Percentiles rank a stretch among this genome's conserved stretches.
phyloP scores from a whole-genome alignment of 208 protist genomes.

The Leishmania martiniquensis region DNA sequence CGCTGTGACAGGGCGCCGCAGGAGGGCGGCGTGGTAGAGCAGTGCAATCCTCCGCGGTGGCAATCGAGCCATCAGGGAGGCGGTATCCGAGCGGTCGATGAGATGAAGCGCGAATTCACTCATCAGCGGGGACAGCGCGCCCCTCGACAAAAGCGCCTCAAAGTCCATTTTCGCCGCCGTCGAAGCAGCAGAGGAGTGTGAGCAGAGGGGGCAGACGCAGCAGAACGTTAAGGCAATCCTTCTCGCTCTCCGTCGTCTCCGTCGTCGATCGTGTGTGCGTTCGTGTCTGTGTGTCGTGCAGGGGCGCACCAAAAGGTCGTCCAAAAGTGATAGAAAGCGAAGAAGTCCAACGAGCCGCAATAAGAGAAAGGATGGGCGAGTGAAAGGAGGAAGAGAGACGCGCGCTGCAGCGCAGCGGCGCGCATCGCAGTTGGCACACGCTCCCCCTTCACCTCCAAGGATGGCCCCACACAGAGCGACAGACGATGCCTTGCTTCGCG shows the following conservation, averaged over 20 bases:
- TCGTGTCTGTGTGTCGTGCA: not conserved
- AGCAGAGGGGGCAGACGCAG: not conserved
- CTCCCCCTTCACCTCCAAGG: not conserved
- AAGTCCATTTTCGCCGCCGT: constrained; percentile 17
- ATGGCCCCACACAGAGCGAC: not conserved
- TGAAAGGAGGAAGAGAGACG: not conserved
- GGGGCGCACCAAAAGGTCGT: not conserved
- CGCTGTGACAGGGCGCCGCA: not conserved
- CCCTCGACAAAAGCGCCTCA: constrained; percentile 21
- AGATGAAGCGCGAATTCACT: constrained; percentile 26
- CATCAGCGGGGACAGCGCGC: constrained; percentile 27
- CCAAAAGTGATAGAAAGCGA: not conserved
- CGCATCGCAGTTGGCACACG: not conserved
- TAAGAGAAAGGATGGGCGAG: not conserved
- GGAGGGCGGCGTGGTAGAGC: constrained; percentile 35
- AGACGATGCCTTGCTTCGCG: not conserved
- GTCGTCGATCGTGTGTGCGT: not conserved
- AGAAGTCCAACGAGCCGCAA: not conserved
- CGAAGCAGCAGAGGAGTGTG: not conserved
- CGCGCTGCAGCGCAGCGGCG: not conserved
- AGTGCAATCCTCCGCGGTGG: constrained; percentile 24
- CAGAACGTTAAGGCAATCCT: too few species aligned
- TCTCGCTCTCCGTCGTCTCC: not conserved
- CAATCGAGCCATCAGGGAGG: constrained; percentile 21
- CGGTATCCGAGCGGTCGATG: constrained; percentile 26